These are phyloP conservation scores for Fusarium multiceps DNA, from an alignment of 2,329 filamentous ascomycete species.

Conservation along the genomic window DNA sequence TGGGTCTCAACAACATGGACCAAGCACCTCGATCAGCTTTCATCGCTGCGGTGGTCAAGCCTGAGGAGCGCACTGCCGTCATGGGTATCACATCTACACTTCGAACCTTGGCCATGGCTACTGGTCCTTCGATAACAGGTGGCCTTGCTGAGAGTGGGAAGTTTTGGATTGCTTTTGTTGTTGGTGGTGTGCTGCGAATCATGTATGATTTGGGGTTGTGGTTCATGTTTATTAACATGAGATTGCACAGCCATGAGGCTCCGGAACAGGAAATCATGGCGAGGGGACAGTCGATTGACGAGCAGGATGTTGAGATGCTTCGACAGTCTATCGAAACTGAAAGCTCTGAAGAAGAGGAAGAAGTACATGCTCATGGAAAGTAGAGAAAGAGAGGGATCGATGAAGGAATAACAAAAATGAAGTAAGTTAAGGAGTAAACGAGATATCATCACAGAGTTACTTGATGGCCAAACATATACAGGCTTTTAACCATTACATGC, in stretches of 20 bases:
- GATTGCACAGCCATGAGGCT: slow-evolving; percentile 59
- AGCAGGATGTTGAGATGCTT: slow-evolving; percentile 25
- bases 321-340: neutral
- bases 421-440: neutral
- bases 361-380: neutral
- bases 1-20: slow-evolving; percentile 75
- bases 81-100: slow-evolving; percentile 75
- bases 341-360: slow-evolving; percentile 11
- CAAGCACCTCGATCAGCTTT: slow-evolving; percentile 74
- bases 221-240: slow-evolving; percentile 69
- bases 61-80: slow-evolving; percentile 74
- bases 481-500: neutral
- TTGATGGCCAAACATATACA: no score
- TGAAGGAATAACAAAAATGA: neutral
- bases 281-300: slow-evolving; percentile 17
- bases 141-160: slow-evolving; percentile 61
- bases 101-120: slow-evolving; percentile 67
- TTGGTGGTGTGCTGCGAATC: slow-evolving; percentile 63
- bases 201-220: slow-evolving; percentile 70
- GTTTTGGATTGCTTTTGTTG: slow-evolving; percentile 73
- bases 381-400: fast-evolving
- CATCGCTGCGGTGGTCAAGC: slow-evolving; percentile 73
- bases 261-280: neutral
- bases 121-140: slow-evolving; percentile 66
- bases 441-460: no score